A percentile compares a stretch with the other conserved stretches of the same genome.
These are phyloP conservation scores for Fragilaria radians DNA, from an alignment of 108 stramenopile species.

Conservation along the genomic window DNA sequence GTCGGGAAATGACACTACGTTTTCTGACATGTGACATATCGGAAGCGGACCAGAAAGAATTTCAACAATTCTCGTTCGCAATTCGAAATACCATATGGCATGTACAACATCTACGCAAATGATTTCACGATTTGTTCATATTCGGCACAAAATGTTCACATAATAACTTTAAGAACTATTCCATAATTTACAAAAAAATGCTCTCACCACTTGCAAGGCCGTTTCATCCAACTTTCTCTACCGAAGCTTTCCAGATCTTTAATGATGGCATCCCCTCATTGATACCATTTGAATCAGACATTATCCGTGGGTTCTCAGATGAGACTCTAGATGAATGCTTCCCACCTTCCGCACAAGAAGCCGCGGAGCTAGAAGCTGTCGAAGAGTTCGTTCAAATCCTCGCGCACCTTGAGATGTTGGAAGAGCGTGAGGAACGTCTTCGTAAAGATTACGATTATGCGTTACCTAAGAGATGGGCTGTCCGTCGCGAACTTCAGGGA, in stretches of 20 bases:
- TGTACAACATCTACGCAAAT: not conserved
- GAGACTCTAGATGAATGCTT: slow-evolving; percentile 9
- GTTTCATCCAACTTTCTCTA: not conserved
- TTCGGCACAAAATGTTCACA: not conserved
- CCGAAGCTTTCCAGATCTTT: not conserved
- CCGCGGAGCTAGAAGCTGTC: slow-evolving; percentile 10
- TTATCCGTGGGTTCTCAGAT: slow-evolving; percentile 4
- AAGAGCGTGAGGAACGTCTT: slow-evolving; percentile 4
- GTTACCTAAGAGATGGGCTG: slow-evolving; percentile 3
- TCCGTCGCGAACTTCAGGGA: not conserved
- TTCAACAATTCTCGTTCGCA: not conserved
- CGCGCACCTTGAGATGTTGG: slow-evolving; percentile 1
- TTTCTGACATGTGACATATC: too few relatives aligned
- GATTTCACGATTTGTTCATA: not conserved
- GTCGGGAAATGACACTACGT: too few relatives aligned
- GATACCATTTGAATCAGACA: not conserved
- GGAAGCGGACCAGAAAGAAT: too few relatives aligned
- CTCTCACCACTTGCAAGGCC: not conserved
- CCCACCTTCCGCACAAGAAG: slow-evolving; percentile 5
- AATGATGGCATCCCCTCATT: not conserved
- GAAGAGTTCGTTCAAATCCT: slow-evolving; percentile 7
- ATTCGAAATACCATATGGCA: not conserved
- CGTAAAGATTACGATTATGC: not conserved
- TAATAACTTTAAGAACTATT: not conserved
- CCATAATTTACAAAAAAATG: not conserved